phyloP scores from a whole-genome alignment of 305 asterid genomes.

The Plantago coronopus region DNA sequence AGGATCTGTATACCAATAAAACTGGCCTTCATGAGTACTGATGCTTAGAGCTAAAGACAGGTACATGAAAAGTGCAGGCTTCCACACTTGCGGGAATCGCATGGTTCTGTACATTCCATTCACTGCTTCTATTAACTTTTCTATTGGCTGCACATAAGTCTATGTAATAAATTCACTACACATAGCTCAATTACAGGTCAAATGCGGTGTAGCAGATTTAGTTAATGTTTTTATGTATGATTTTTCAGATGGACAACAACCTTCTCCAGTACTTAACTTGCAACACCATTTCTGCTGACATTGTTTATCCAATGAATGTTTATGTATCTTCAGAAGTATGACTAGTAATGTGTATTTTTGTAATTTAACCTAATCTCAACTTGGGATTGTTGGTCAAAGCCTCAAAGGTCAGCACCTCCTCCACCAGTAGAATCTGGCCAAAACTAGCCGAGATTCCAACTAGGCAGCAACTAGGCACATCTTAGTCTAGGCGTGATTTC shows the following conservation, averaged over 20 bases:
- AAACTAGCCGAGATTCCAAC: neutral
- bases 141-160: conserved; percentile 24
- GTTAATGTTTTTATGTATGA: too few relatives aligned
- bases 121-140: conserved; percentile 39
- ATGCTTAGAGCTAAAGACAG: conserved; percentile 56
- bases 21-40: conserved; percentile 65
- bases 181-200: neutral
- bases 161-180: neutral
- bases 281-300: neutral
- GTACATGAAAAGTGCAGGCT: conserved; percentile 56
- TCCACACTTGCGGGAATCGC: conserved; percentile 49
- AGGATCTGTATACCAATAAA: conserved; percentile 63
- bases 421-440: conserved; percentile 9
- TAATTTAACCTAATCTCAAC: neutral
- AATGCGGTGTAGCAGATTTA: neutral
- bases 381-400: neutral
- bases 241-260: neutral
- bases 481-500: neutral
- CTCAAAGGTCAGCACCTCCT: neutral
- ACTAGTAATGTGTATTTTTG: neutral
- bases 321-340: neutral
- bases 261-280: neutral
- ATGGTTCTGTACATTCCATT: conserved; percentile 46
- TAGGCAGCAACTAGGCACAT: neutral
- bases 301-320: neutral